Base-by-base conservation (phyloP, 306 rosid species). In the Calophaca sinica region DNA sequence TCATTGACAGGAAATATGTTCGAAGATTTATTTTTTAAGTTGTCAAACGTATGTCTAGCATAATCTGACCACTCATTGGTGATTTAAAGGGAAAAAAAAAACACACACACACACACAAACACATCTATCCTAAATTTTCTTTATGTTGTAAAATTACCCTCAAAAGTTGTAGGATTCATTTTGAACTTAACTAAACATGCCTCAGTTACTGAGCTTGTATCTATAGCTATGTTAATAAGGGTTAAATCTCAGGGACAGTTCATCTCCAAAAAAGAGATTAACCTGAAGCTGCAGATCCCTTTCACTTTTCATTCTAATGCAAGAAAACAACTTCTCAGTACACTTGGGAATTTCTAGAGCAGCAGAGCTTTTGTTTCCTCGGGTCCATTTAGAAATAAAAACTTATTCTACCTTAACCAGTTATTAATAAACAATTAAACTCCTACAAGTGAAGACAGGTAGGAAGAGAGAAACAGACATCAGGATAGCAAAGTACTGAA, bases 231-330 rank as follows among this genome's bases (percentile, higher is more conserved):
- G 48, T 42, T 69, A 64, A 32, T 6, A n/a, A 63, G 44, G 79
- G 4, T 32, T 32, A 14, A 45, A 67, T 53, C 32, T 61, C 49
- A 10, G 33, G 35, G 58, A 14, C 59, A 38, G 38, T 62, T 51
- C 7, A 62, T 62, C 62, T 62, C 35, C 26, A 20, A 20, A 45
- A 46, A 39, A 51, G 72, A 41, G 58, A 62, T 46, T 31, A 70
- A 61, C 49, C 51, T 60, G 29, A 70, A 39, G 65, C 63, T 28
- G 11, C 29, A 52, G 44, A 36, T 45, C 64, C 9, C 62, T 61
- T 70, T 60, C 57, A 69, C 41, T 73, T 28, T 58, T 52, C 75
- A 59, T 61, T 66, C 31, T 38, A 65, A 61, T 52, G 67, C 67
- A 69, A 75, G 46, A 68, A 59, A 45, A 38, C 8, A 45, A 14